These are phyloP conservation scores for Penicillium robsamsonii DNA, from an alignment of 495 filamentous ascomycete species.

Conservation along the genomic window DNA sequence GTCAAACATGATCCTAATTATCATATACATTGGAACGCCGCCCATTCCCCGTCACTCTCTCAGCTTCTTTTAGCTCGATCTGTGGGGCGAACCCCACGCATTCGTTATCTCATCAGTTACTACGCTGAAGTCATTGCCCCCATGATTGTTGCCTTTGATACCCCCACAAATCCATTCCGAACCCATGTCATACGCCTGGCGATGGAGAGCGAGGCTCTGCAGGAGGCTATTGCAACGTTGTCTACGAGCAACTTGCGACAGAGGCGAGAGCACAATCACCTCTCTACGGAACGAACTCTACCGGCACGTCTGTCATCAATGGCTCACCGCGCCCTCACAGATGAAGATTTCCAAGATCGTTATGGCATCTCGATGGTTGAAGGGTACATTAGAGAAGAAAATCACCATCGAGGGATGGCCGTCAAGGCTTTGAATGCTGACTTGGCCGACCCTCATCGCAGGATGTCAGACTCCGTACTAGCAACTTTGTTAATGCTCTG, in stretches of 20 bases:
- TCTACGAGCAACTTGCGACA: conserved; percentile 76
- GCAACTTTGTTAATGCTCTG: conserved; percentile 86
- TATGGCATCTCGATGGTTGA: conserved; percentile 36
- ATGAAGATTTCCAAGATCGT: conserved; percentile 35
- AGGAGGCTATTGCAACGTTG: conserved; percentile 89
- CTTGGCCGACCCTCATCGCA: conserved; percentile 68
- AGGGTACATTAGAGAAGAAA: conserved; percentile 63
- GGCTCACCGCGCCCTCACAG: conserved; percentile 48
- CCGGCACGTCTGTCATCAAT: conserved; percentile 50
- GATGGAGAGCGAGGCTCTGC: conserved; percentile 72
- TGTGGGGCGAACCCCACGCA: conserved; percentile 53
- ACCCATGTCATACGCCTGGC: conserved; percentile 80
- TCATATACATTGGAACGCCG: conserved; percentile 24
- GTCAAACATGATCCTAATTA: conserved; percentile 17
- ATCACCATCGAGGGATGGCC: conserved; percentile 74
- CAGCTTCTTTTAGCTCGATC: conserved; percentile 46
- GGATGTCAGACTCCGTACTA: conserved; percentile 81
- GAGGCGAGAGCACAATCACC: conserved; percentile 41
- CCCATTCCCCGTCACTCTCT: conserved; percentile 41
- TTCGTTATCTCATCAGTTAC: conserved; percentile 58
- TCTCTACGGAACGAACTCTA: conserved; percentile 43
- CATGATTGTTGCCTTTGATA: conserved; percentile 87
- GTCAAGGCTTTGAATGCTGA: conserved; percentile 81
- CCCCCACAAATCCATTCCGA: conserved; percentile 78
- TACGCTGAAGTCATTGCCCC: conserved; percentile 88